Conservation (phyloP, 768 basidiomycete species). For the Amanita subjunquillea region DNA sequence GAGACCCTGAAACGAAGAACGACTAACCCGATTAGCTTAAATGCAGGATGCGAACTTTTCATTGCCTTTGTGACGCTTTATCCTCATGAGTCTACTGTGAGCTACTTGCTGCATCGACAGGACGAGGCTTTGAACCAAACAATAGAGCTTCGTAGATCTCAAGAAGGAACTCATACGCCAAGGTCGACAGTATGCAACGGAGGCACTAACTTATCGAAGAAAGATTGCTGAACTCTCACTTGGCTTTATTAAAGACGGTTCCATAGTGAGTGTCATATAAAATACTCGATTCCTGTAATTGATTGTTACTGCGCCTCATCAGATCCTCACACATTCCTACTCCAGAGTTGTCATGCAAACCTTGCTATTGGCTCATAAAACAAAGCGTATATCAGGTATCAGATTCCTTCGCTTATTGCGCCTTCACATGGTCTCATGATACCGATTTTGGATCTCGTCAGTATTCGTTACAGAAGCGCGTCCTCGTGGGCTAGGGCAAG, state of each 20-base stretch:
- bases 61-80: slow-evolving; percentile 81
- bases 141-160: slow-evolving; percentile 72
- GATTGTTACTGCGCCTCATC: slow-evolving; percentile 11
- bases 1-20: slow-evolving; percentile 49
- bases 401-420: slow-evolving; percentile 20
- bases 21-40: slow-evolving; percentile 72
- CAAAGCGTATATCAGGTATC: slow-evolving; percentile 91
- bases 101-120: slow-evolving; percentile 16
- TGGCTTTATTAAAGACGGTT: slow-evolving; percentile 92
- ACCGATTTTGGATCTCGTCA: slow-evolving; percentile 14
- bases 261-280: slow-evolving; percentile 44
- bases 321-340: slow-evolving; percentile 97
- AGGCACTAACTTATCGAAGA: slow-evolving; percentile 76
- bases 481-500: slow-evolving; percentile 80
- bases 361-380: slow-evolving; percentile 79
- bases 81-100: slow-evolving; percentile 72
- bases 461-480: slow-evolving; percentile 97
- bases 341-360: slow-evolving; percentile 94
- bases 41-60: slow-evolving; percentile 87
- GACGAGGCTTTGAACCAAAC: slow-evolving; percentile 7
- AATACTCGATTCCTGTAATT: slow-evolving; percentile 2
- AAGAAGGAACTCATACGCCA: slow-evolving; percentile 78
- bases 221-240: slow-evolving; percentile 87
- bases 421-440: slow-evolving; percentile 12
- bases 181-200: slow-evolving; percentile 65